Evolutionary conservation across 2,329 filamentous ascomycete species (phyloP).

Genomic region (Keithomyces neogunnii): DNA sequence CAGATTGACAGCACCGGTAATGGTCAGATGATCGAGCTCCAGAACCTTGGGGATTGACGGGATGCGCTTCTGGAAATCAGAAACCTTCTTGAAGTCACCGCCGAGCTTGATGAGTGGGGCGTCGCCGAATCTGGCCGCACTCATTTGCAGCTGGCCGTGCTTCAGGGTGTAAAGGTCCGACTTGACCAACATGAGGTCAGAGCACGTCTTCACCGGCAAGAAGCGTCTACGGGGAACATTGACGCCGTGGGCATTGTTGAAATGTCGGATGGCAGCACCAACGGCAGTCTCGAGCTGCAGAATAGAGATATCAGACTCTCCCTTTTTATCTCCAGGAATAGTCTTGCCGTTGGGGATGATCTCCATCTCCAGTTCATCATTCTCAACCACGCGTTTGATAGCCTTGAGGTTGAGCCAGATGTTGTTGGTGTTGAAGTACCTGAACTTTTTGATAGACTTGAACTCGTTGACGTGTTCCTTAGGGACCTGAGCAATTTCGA

Average conservation of each 20-base stretch:
- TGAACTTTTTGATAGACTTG: constrained; percentile 99
- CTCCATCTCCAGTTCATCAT: constrained; percentile 97
- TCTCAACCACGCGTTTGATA: constrained; percentile 97
- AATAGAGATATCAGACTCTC: constrained; percentile 94
- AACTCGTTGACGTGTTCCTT: constrained; percentile 99
- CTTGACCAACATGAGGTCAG: constrained; percentile 98
- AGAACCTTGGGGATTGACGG: constrained; percentile 83
- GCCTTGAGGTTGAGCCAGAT: constrained; percentile 98
- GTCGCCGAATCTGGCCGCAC: constrained; percentile 90
- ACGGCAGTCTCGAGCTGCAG: constrained; percentile 98
- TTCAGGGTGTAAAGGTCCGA: constrained; percentile 97
- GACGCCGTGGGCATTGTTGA: constrained; percentile 97
- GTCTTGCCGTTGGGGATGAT: constrained; percentile 99
- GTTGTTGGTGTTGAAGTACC: constrained; percentile 99
- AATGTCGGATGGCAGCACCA: constrained; percentile 96
- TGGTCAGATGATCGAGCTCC: constrained; percentile 90
- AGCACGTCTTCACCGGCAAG: constrained; percentile 99
- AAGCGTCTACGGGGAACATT: constrained; percentile 96
- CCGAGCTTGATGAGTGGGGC: constrained; percentile 98
- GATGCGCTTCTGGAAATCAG: constrained; percentile 86
- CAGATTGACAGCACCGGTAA: constrained; percentile 94
- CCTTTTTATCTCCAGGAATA: constrained; percentile 98
- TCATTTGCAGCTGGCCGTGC: constrained; percentile 96
- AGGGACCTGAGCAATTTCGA: constrained; percentile 98
- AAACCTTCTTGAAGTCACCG: constrained; percentile 99